Base-by-base conservation (phyloP, 2,329 filamentous ascomycete species). In the Fusarium oligoseptatum region DNA sequence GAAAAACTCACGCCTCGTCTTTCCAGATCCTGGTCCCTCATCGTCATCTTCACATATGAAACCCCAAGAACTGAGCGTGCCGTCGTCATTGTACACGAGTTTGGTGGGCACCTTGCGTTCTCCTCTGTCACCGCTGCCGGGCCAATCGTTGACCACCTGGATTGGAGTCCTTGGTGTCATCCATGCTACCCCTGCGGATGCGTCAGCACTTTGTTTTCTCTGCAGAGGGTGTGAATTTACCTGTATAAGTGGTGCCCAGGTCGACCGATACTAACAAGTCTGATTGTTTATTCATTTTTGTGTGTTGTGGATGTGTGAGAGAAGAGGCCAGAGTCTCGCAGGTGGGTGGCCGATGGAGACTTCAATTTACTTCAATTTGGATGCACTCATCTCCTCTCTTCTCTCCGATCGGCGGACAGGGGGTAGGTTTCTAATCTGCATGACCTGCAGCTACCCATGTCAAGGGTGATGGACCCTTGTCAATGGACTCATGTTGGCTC, bases 101-200 rank as follows among this genome's bases (percentile, higher is more conserved):
- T 85, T 83, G 0, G 88, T 88, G 3, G 87, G 87, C 0, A 89
- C 87, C 74, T 89, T 90, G 72, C 88, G 87, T 68, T 89, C 87
- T 61, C 86, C 86, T 61, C 84, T 84, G 67, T 87, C 85, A 10
- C 84, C 84, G 37, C 85, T 84, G 4, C 87, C 87, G 1, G 87
- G 88, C 88, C 88, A 90, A 79, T 88, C 86, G 77, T 87, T 82
- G 73, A 87, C 83, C 36, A 85, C 80, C 58, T 86, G 84, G 62
- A 86, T 83, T 2, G 84, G 83, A 6, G 79, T 84, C 52, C 80
- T 80, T 5, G 82, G 77, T 10, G 82, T 82, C 81, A 82, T 84
- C 77, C 71, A 82, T 45, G 77, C 81, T 20, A 81, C 81, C 24
- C 81, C 82, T 82, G 48, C 34, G 14, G 20, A 6, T 3, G 24